Conservation (phyloP, 139 green algal species). For the Desmodesmus armatus region DNA sequence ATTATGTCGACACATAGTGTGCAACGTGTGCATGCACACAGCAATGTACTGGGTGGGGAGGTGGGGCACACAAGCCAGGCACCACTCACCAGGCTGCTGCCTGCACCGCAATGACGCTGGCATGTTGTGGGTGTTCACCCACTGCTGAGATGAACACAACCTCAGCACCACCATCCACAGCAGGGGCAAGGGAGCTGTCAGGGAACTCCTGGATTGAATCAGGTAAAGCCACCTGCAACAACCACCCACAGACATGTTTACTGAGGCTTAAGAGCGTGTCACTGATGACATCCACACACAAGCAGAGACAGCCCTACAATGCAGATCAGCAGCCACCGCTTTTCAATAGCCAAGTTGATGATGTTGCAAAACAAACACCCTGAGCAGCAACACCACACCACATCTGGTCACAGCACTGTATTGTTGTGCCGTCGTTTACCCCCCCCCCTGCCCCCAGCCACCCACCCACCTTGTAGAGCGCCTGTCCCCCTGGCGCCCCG, state of each 20-base stretch:
- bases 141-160: conserved; percentile 42
- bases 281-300: too few relatives aligned
- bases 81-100: conserved; percentile 31
- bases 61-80: background rate
- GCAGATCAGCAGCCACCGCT: background rate
- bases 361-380: background rate
- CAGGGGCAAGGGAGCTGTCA: conserved; percentile 54
- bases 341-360: background rate
- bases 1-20: background rate
- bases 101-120: conserved; percentile 53
- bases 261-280: too few relatives aligned
- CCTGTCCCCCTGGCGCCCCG: background rate
- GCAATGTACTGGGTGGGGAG: background rate
- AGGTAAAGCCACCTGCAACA: conserved; percentile 63
- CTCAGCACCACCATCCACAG: conserved; percentile 44
- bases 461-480: conserved; percentile 44
- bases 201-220: conserved; percentile 57
- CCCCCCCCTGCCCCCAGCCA: too few relatives aligned
- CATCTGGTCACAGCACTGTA: too few relatives aligned
- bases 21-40: background rate
- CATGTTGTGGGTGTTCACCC: conserved; percentile 14
- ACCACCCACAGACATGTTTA: too few relatives aligned
- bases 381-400: background rate
- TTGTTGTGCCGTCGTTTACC: too few relatives aligned
- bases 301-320: too few relatives aligned